Base-by-base conservation (phyloP, 2,329 filamentous ascomycete species). In the Microdochium bolleyi region DNA sequence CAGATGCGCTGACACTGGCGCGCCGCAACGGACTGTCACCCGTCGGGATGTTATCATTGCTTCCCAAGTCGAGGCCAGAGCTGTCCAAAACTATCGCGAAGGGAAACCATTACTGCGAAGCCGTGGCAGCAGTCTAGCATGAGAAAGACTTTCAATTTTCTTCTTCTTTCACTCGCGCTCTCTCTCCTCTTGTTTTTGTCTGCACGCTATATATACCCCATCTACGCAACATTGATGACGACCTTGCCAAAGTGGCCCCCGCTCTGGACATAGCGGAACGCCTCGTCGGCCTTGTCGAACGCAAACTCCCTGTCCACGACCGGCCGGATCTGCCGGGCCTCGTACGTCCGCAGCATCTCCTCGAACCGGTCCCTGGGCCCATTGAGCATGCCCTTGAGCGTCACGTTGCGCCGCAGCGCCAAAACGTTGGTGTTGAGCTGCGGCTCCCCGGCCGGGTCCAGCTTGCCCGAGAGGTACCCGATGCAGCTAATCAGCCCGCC, bases 161-260 rank as follows among this genome's bases (percentile, higher is more conserved):
- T n/a, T n/a, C n/a, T n/a, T n/a, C n/a, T n/a, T n/a, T n/a, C n/a
- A n/a, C n/a, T n/a, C n/a, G n/a, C n/a, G n/a, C n/a, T n/a, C n/a
- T n/a, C n/a, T n/a, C n/a, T n/a, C n/a, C n/a, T n/a, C n/a, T n/a
- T n/a, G n/a, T n/a, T n/a, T n/a, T n/a, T n/a, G n/a, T n/a, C n/a
- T n/a, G n/a, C n/a, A n/a, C n/a, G n/a, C n/a, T n/a, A n/a, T n/a
- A n/a, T n/a, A n/a, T n/a, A 11, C 27, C 27, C 16, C 19, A 22
- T 22, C 41, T 46, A 49, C 48, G 24, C 24, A 16, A 73, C 68
- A 57, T 62, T 74, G 52, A 83, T 68, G 9, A 77, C 71, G 27
- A 83, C 70, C 66, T 84, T 84, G 24, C 80, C 80, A 61, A 83
- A 79, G 58, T 83, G 79, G 56, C 71, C 73, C 34, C 79, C 76